Evolutionary conservation across 75 land plant genomes (phyloP).

Genomic region (Cunninghamia lanceolata): DNA sequence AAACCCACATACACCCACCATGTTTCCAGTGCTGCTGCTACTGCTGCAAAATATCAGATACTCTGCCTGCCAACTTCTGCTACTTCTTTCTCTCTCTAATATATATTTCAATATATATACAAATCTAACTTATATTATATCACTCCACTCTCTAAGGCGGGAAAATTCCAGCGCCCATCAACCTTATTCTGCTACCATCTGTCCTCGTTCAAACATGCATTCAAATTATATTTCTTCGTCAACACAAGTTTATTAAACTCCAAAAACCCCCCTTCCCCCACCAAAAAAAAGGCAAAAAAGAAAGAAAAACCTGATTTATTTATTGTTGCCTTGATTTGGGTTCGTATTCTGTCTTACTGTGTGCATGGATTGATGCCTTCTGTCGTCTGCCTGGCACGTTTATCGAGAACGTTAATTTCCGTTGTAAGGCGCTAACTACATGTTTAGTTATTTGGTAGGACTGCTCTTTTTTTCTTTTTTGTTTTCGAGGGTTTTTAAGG

Average conservation of each 20-base stretch:
- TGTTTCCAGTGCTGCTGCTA: slow-evolving; percentile 8
- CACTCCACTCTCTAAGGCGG: neutral
- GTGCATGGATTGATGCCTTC: slow-evolving; percentile 15
- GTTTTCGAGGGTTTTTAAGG: neutral
- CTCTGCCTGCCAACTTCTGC: slow-evolving; percentile 10
- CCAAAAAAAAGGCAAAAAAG: neutral
- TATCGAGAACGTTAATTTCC: slow-evolving; percentile 7
- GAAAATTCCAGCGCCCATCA: neutral
- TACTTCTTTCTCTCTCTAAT: neutral
- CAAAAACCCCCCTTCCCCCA: neutral
- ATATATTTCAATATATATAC: too few species aligned
- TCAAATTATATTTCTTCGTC: neutral
- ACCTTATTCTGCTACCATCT: neutral
- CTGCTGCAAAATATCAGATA: slow-evolving; percentile 1
- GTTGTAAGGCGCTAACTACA: neutral
- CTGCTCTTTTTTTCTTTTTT: neutral
- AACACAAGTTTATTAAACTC: neutral
- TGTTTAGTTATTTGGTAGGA: neutral
- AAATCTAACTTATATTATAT: too few species aligned
- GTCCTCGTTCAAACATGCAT: neutral
- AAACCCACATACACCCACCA: slow-evolving; percentile 3
- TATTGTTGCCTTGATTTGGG: slow-evolving; percentile 5
- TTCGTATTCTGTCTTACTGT: slow-evolving; percentile 9
- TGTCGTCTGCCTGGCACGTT: slow-evolving; percentile 11
- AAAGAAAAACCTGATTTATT: neutral